Evolutionary conservation across 1,139 yeast genomes (phyloP).

Genomic region (Diutina neorugosa): DNA sequence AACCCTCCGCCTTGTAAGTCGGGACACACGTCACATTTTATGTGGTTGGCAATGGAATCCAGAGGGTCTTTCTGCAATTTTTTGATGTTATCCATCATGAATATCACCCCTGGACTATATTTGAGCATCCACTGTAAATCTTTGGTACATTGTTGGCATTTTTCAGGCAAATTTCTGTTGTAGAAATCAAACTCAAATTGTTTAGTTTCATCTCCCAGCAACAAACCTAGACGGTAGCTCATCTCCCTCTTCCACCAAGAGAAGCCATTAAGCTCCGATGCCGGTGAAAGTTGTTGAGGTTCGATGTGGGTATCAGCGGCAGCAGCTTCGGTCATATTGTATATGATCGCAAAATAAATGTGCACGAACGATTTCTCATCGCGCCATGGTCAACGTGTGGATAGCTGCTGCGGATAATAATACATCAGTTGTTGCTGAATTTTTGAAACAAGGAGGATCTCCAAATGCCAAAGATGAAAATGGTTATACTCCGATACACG

Average conservation of each 20-base stretch:
- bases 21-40: conserved; percentile 77
- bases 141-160: conserved; percentile 57
- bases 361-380: not conserved
- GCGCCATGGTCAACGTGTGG: conserved; percentile 65
- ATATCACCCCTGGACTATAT: conserved; percentile 76
- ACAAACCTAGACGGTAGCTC: conserved; percentile 63
- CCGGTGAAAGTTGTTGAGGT: not conserved
- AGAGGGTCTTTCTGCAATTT: conserved; percentile 46
- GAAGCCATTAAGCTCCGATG: conserved; percentile 28
- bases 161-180: conserved; percentile 32
- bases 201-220: conserved; percentile 35
- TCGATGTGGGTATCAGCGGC: not conserved
- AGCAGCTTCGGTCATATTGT: not conserved
- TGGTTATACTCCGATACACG: conserved; percentile 94
- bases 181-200: conserved; percentile 48
- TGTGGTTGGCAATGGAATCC: conserved; percentile 22
- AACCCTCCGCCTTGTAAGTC: conserved; percentile 88
- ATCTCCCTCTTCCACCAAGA: conserved; percentile 77
- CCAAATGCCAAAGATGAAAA: conserved; percentile 77
- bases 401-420: conserved; percentile 88
- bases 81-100: conserved; percentile 76
- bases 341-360: not conserved
- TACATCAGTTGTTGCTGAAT: conserved; percentile 41
- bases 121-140: conserved; percentile 68
- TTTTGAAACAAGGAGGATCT: conserved; percentile 38